phyloP scores from a whole-genome alignment of 176 grass and related monocot genomes.

The Avena insularis region DNA sequence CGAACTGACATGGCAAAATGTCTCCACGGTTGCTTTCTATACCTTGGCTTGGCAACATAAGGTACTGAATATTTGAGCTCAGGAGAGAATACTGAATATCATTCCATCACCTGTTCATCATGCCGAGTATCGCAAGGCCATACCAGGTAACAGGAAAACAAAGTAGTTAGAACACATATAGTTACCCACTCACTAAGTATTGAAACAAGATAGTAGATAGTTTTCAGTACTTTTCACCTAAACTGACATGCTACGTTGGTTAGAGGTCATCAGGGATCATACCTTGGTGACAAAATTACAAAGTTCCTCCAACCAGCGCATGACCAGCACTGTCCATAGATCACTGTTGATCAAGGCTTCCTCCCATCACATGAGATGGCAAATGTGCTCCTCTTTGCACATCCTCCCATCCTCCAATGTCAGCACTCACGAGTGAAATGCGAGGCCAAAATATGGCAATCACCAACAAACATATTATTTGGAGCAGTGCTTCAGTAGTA shows the following conservation, averaged over 20 bases:
- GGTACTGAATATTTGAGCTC: background rate
- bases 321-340: background rate
- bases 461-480: background rate
- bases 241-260: background rate
- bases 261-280: conserved; percentile 6
- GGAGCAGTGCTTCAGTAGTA: background rate
- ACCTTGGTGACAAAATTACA: background rate
- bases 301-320: background rate
- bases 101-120: background rate
- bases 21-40: background rate
- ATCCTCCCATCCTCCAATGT: background rate
- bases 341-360: background rate
- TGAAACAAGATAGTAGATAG: background rate
- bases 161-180: background rate
- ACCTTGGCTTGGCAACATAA: background rate
- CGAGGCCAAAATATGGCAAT: background rate
- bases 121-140: background rate
- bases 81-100: background rate
- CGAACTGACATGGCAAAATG: background rate
- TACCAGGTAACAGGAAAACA: conserved; percentile 25
- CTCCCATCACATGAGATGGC: background rate
- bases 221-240: conserved; percentile 32
- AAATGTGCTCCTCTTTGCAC: background rate
- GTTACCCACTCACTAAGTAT: background rate
- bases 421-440: background rate